These are phyloP conservation scores for Citrus sinensis DNA, from an alignment of 345 rosid genomes.

Conservation along the genomic window DNA sequence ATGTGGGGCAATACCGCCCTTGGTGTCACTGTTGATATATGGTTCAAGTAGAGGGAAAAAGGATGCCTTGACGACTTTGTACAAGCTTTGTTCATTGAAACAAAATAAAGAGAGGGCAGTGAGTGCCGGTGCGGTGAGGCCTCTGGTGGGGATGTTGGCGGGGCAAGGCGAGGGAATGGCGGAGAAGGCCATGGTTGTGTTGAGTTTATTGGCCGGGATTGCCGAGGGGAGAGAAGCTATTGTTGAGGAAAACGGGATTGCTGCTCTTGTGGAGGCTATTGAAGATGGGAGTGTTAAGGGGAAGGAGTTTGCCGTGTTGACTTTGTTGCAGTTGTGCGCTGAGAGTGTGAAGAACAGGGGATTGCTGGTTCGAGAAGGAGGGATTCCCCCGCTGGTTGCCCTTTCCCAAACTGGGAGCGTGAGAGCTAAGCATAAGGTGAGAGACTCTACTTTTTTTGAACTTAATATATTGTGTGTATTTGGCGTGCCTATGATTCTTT, in stretches of 20 bases:
- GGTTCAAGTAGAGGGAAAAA: constrained; percentile 89
- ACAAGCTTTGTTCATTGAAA: constrained; percentile 74
- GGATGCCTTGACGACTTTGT: constrained; percentile 85
- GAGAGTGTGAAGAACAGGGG: constrained; percentile 77
- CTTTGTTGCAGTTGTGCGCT: constrained; percentile 74
- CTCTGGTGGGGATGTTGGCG: constrained; percentile 67
- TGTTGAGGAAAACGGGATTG: constrained; percentile 87
- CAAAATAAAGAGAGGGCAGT: constrained; percentile 94
- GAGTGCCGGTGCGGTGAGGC: constrained; percentile 85
- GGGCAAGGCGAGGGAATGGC: constrained; percentile 89
- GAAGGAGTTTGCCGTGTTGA: constrained; percentile 81
- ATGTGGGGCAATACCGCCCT: constrained; percentile 90
- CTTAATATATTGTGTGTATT: background rate
- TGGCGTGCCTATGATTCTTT: background rate
- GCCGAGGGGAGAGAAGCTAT: constrained; percentile 73
- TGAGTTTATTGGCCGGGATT: constrained; percentile 72
- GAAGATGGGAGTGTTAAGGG: constrained; percentile 88
- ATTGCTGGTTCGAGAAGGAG: constrained; percentile 94
- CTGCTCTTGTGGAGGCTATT: constrained; percentile 83
- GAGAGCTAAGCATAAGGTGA: constrained; percentile 81
- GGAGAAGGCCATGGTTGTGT: constrained; percentile 94
- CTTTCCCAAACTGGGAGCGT: constrained; percentile 77
- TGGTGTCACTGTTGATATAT: constrained; percentile 71
- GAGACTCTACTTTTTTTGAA: background rate
- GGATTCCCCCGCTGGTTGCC: constrained; percentile 94